Conservation (phyloP, 306 rosid species). For the Acacia crassicarpa region DNA sequence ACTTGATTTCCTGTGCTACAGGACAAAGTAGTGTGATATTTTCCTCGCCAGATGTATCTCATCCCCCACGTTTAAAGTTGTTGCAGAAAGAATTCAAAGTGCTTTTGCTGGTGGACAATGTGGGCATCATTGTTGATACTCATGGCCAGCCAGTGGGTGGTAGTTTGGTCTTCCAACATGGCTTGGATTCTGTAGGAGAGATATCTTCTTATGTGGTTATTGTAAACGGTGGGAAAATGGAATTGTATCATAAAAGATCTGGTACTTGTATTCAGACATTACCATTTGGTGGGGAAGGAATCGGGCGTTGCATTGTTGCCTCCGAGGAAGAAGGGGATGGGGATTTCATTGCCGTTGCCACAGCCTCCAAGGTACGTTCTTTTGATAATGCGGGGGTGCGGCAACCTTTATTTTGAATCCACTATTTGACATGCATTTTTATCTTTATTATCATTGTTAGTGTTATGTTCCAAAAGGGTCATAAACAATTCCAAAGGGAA, state of each 20-base stretch:
- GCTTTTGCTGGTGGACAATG: slow-evolving; percentile 92
- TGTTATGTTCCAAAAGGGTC: background rate
- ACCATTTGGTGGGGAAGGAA: slow-evolving; percentile 73
- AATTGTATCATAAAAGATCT: slow-evolving; percentile 80
- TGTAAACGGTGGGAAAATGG: slow-evolving; percentile 78
- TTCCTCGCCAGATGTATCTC: slow-evolving; percentile 77
- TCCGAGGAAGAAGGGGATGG: slow-evolving; percentile 68
- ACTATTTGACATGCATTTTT: background rate
- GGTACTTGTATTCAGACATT: slow-evolving; percentile 75
- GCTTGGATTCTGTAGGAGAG: slow-evolving; percentile 79
- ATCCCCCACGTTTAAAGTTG: slow-evolving; percentile 69
- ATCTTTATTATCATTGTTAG: background rate
- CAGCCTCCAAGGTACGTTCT: slow-evolving; percentile 74
- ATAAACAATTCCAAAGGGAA: background rate
- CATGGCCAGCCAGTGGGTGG: slow-evolving; percentile 93
- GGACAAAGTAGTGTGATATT: slow-evolving; percentile 80
- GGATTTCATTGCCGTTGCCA: slow-evolving; percentile 68
- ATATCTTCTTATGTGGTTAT: slow-evolving; percentile 75
- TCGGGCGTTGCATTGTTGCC: slow-evolving; percentile 72
- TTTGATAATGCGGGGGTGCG: background rate
- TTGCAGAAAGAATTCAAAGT: slow-evolving; percentile 79
- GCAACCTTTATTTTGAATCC: slow-evolving; percentile 17
- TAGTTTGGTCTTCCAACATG: slow-evolving; percentile 68
- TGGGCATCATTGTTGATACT: slow-evolving; percentile 72
- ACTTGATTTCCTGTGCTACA: slow-evolving; percentile 71